Percentiles rank a stretch among this genome's conserved stretches.
Evolutionary conservation across 495 filamentous ascomycete species (phyloP).

Genomic region (Hyaloscypha bicolor): DNA sequence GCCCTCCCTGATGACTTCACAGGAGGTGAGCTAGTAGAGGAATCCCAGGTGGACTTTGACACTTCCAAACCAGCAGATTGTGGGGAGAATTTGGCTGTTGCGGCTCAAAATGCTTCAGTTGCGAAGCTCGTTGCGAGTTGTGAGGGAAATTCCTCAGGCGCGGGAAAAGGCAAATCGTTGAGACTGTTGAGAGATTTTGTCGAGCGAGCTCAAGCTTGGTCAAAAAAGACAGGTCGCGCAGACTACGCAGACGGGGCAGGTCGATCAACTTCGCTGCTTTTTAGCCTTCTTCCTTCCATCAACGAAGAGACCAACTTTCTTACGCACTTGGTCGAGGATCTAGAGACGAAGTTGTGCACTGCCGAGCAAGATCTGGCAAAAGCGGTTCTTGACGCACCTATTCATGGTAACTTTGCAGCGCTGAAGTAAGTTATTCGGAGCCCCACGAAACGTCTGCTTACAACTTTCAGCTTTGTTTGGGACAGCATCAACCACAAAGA

Average conservation of each 20-base stretch:
- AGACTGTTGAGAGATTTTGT: slow-evolving; percentile 29
- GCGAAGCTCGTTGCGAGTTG: background rate
- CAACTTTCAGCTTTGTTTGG: slow-evolving; percentile 26
- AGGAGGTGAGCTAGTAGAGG: background rate
- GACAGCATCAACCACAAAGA: slow-evolving; percentile 16
- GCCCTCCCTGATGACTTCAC: slow-evolving; percentile 20
- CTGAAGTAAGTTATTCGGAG: slow-evolving; percentile 50
- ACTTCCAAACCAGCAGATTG: background rate
- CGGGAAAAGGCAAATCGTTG: background rate
- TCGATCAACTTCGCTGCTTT: slow-evolving; percentile 57
- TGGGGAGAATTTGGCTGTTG: background rate
- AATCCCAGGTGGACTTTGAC: background rate
- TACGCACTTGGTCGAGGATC: slow-evolving; percentile 20
- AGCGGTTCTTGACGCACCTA: slow-evolving; percentile 63
- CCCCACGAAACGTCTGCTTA: background rate
- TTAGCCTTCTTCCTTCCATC: slow-evolving; percentile 32
- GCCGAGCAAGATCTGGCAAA: slow-evolving; percentile 59
- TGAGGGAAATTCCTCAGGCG: background rate
- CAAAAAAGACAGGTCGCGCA: slow-evolving; percentile 69
- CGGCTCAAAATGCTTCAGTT: background rate
- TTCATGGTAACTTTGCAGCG: slow-evolving; percentile 71
- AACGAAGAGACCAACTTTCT: slow-evolving; percentile 12
- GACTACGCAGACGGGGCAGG: slow-evolving; percentile 87
- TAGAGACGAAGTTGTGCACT: slow-evolving; percentile 56
- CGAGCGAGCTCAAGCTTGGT: slow-evolving; percentile 56